Percentiles rank a stretch among this genome's conserved stretches.
These are phyloP conservation scores for Breynia disticha DNA, from an alignment of 441 rosid genomes.

Conservation along the genomic window DNA sequence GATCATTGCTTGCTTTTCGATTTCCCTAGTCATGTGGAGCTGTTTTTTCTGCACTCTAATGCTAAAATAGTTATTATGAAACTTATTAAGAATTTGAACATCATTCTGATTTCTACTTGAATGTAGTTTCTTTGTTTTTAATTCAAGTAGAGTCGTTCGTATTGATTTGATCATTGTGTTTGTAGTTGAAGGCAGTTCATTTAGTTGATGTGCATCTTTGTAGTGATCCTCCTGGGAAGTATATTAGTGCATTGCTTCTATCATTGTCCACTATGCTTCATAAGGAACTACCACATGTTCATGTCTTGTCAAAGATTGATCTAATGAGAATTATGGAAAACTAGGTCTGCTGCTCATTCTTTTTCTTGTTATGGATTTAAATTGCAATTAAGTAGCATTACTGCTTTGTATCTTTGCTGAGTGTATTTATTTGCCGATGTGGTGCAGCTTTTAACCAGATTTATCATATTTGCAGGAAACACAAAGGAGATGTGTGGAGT, in stretches of 20 bases:
- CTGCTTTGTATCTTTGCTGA: background rate
- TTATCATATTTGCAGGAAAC: slow-evolving; percentile 83
- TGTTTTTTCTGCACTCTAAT: slow-evolving; percentile 71
- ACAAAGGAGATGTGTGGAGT: slow-evolving; percentile 77
- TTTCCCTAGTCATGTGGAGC: slow-evolving; percentile 94
- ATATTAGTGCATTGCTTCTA: slow-evolving; percentile 69
- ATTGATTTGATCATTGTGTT: slow-evolving; percentile 10
- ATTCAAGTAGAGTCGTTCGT: no score
- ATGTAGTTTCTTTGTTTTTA: no score
- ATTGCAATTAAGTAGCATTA: background rate
- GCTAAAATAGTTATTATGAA: slow-evolving; percentile 62
- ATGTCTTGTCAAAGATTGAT: slow-evolving; percentile 88
- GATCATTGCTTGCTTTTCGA: slow-evolving; percentile 92
- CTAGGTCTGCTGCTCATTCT: slow-evolving; percentile 33
- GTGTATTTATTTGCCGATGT: slow-evolving; percentile 8
- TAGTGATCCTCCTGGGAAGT: slow-evolving; percentile 77
- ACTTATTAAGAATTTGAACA: slow-evolving; percentile 67
- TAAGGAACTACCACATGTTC: slow-evolving; percentile 82
- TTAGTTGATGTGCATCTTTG: slow-evolving; percentile 80
- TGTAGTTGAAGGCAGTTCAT: slow-evolving; percentile 83
- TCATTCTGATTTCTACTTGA: slow-evolving; percentile 11
- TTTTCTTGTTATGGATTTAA: background rate
- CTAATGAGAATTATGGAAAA: slow-evolving; percentile 79
- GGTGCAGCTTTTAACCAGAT: slow-evolving; percentile 73
- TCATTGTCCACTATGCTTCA: slow-evolving; percentile 86